Conservation (phyloP, 768 basidiomycete species). For the Lyophyllum decastes region DNA sequence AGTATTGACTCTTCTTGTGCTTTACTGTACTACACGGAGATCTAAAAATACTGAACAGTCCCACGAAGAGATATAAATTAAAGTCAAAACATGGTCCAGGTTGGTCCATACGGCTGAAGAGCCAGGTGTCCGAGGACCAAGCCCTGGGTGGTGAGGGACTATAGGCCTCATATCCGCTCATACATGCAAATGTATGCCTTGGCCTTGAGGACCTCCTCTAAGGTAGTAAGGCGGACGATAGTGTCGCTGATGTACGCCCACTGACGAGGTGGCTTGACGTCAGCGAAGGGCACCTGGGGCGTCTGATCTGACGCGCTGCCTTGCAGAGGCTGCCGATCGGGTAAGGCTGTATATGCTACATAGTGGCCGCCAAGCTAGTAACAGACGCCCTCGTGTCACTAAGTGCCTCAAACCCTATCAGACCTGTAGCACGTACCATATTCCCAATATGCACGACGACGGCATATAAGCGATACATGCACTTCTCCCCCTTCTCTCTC, state of each 20-base stretch:
- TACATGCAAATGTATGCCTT: constrained; percentile 97
- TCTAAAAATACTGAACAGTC: not conserved
- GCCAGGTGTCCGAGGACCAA: not conserved
- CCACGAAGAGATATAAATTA: not conserved
- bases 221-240: constrained; percentile 71
- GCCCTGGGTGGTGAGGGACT: not conserved
- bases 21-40: not conserved
- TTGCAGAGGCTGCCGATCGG: constrained; percentile 29
- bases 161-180: constrained; percentile 56
- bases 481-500: constrained; percentile 35
- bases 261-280: constrained; percentile 42
- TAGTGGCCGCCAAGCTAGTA: constrained; percentile 86
- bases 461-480: constrained; percentile 73
- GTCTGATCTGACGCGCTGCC: constrained; percentile 6
- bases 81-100: not conserved
- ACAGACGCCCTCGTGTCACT: constrained; percentile 11
- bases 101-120: not conserved
- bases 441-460: constrained; percentile 87
- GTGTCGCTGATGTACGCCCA: constrained; percentile 97
- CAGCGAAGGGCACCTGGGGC: constrained; percentile 3
- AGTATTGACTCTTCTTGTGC: not conserved
- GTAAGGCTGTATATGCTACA: constrained; percentile 80
- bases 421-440: constrained; percentile 56
- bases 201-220: constrained; percentile 88
- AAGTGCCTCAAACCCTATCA: not conserved